Conservation (phyloP, 208 protist species). For the Porcisia deanei region DNA sequence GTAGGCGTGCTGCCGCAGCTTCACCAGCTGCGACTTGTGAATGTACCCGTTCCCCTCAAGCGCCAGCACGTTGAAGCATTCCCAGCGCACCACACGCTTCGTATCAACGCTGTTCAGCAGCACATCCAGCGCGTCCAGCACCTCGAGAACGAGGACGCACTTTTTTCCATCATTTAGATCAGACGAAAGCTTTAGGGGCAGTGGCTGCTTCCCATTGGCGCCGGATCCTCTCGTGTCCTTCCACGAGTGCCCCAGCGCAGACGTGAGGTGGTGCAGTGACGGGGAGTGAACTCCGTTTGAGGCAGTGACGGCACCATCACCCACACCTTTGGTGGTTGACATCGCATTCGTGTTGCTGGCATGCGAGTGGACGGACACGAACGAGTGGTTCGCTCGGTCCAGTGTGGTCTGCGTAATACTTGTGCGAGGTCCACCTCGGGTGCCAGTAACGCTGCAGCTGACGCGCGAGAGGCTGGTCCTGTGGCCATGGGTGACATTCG, state of each 20-base stretch:
- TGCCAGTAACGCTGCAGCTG: not conserved
- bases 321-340: not conserved
- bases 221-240: not conserved
- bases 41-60: constrained; percentile 69
- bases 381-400: not conserved
- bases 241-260: not conserved
- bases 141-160: constrained; percentile 40
- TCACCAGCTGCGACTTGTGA: constrained; percentile 57
- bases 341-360: not conserved
- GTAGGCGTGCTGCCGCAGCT: constrained; percentile 32
- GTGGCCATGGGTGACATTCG: not conserved
- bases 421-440: not conserved
- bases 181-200: not conserved
- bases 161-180: constrained; percentile 24
- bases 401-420: not conserved
- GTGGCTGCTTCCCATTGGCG: not conserved
- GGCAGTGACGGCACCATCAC: not conserved
- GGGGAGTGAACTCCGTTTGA: not conserved
- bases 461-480: constrained; percentile 4
- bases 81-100: constrained; percentile 53
- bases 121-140: constrained; percentile 61
- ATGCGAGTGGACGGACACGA: not conserved
- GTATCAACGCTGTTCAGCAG: constrained; percentile 63
- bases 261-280: not conserved
- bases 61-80: constrained; percentile 63